These are phyloP conservation scores for Entoloma clypeatum DNA, from an alignment of 1,284 basidiomycete genomes.

Conservation along the genomic window DNA sequence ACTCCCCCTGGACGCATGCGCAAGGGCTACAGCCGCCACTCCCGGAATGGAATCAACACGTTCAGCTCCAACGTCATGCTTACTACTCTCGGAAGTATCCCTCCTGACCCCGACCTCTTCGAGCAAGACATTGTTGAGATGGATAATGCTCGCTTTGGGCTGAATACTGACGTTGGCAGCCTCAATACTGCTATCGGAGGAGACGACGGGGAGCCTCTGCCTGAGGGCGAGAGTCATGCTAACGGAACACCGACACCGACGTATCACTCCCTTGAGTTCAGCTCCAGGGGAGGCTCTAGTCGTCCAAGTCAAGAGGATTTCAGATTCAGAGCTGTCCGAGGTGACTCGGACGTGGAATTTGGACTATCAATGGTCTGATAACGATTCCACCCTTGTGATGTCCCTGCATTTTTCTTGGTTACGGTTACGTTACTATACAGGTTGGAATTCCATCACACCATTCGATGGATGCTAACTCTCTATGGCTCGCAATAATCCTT, in stretches of 20 bases:
- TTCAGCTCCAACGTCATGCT: constrained; percentile 60
- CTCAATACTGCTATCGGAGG: constrained; percentile 46
- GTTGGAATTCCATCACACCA: no score
- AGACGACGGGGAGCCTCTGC: constrained; percentile 45
- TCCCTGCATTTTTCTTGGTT: constrained; percentile 19
- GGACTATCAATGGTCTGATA: constrained; percentile 47
- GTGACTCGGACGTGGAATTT: constrained; percentile 69
- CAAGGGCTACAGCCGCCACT: constrained; percentile 38
- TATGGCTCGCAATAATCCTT: no score
- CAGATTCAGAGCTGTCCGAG: constrained; percentile 50
- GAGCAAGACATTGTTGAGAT: constrained; percentile 55
- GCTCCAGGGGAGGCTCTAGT: constrained; percentile 32
- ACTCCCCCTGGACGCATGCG: constrained; percentile 43
- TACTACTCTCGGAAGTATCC: constrained; percentile 64
- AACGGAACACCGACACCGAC: constrained; percentile 49
- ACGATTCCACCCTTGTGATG: no score
- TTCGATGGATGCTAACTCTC: no score
- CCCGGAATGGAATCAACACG: constrained; percentile 38
- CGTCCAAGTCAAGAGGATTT: constrained; percentile 35
- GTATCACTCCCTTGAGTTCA: constrained; percentile 50
- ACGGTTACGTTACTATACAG: no score
- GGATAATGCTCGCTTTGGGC: constrained; percentile 46
- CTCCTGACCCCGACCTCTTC: constrained; percentile 42
- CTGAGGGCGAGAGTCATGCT: constrained; percentile 34
- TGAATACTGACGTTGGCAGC: constrained; percentile 41